Base-by-base conservation (phyloP, 768 basidiomycete species). In the Saitozyma sp. region DNA sequence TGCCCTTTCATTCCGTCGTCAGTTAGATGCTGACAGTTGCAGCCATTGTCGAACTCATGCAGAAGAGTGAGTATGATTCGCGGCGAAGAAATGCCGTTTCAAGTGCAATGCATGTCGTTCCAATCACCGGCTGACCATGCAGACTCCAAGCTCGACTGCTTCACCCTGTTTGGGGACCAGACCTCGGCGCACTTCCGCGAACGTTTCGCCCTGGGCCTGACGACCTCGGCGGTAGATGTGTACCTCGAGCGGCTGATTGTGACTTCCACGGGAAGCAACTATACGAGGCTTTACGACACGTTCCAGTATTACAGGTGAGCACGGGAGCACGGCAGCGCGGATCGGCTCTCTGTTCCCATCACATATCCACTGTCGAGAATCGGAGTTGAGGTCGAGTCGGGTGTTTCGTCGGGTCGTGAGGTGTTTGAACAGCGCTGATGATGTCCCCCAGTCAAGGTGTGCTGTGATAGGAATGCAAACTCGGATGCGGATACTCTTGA, bases 281-380 rank as follows among this genome's bases (percentile, higher is more conserved):
- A 94, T 89, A 98, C 96, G 43, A 84, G 93, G 68, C 80, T 98
- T 41, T 99, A 99, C 77, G 96, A 99, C 80, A 96, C 92, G 6
- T 76, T 76, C 65, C 75, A 76, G 59, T 76, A 76, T 61, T 76
- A 76, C 58, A 68, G 65, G 75, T 76, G 53, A 66, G 75, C 65
- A 19, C 9, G 45, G 10, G 10, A 17, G 46, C 65, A 19, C 9
- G 45, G 10, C 1, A 17, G 46, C 19, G 14, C 46, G 14, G 46
- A 14, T 48, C 46, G 17, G 29, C 2, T 29, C 29, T 29, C 29
- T 29, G 29, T n/a, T n/a, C n/a, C 56, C 17, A 29, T 29, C 29
- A 29, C 29, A 29, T 29, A 29, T 29, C 29, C 29, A 29, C 29
- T 29, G 29, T 29, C 29, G 29, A 29, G 29, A 29, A 29, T 29